Evolutionary conservation across 768 basidiomycete species (phyloP).

Genomic region (Mycena vitilis): DNA sequence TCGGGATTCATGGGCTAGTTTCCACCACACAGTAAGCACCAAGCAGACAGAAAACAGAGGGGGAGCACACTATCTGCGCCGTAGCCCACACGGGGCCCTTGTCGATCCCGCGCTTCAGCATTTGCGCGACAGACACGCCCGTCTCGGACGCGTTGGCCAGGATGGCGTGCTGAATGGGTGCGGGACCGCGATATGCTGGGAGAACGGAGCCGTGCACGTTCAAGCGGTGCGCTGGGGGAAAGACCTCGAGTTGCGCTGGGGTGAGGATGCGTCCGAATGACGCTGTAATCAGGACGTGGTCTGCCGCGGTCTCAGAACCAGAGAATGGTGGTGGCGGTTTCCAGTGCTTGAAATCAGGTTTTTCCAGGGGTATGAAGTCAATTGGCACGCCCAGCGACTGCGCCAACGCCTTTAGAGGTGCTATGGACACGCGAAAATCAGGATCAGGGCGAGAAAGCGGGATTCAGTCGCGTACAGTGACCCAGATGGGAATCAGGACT

Average conservation of each 20-base stretch:
- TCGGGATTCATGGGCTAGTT: conserved; percentile 63
- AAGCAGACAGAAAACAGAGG: not conserved
- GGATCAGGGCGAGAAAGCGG: conserved; percentile 39
- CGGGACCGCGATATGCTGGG: conserved; percentile 89
- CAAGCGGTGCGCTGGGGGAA: conserved; percentile 68
- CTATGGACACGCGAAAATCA: conserved; percentile 51
- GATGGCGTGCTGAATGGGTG: conserved; percentile 89
- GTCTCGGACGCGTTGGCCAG: conserved; percentile 74
- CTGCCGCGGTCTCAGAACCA: conserved; percentile 39
- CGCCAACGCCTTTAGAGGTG: conserved; percentile 75
- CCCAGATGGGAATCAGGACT: conserved; percentile 76
- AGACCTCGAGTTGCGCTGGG: conserved; percentile 66
- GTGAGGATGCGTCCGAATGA: conserved; percentile 93
- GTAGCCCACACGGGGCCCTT: conserved; percentile 77
- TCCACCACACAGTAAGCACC: not conserved
- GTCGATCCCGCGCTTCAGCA: conserved; percentile 84
- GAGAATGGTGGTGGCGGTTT: conserved; percentile 58
- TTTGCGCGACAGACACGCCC: conserved; percentile 85
- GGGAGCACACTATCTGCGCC: conserved; percentile 61
- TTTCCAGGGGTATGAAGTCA: conserved; percentile 69
- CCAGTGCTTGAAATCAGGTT: conserved; percentile 73
- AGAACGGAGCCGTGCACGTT: conserved; percentile 94
- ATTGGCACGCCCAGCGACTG: conserved; percentile 65
- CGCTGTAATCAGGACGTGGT: conserved; percentile 83
- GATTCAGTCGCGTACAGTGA: conserved; percentile 61